phyloP scores from a whole-genome alignment of 768 basidiomycete genomes.

The Calocera viscosa region DNA sequence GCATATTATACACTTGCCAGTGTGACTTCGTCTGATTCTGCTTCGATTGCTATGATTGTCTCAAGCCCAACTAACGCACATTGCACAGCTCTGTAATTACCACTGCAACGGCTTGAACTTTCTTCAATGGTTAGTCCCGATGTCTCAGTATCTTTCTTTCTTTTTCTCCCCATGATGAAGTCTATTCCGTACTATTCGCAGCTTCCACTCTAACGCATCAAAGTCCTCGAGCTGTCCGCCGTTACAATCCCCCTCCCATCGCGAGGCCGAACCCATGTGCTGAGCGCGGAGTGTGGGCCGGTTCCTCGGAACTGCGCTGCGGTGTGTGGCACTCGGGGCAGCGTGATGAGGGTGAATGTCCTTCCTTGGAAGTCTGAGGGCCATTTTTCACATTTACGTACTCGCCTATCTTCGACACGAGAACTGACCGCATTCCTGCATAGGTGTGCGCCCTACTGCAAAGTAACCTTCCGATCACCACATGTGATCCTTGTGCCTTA shows the following conservation, averaged over 20 bases:
- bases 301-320: constrained; percentile 47
- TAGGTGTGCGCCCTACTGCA: too few species aligned
- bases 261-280: constrained; percentile 51
- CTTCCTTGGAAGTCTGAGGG: constrained; percentile 83
- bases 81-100: not conserved
- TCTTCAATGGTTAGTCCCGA: not conserved
- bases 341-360: constrained; percentile 56
- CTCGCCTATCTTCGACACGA: too few species aligned
- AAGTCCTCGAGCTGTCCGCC: constrained; percentile 63
- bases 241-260: constrained; percentile 53
- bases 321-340: constrained; percentile 58
- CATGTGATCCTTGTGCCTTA: too few species aligned
- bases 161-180: constrained; percentile 39
- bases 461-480: too few species aligned
- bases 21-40: constrained; percentile 67
- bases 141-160: not conserved
- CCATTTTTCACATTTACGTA: not conserved
- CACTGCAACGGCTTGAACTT: not conserved
- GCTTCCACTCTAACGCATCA: constrained; percentile 72
- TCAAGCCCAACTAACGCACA: too few species aligned
- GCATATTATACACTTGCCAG: constrained; percentile 71
- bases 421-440: not conserved
- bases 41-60: not conserved
- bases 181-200: constrained; percentile 59
- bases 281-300: constrained; percentile 49